These are phyloP conservation scores for Tylopilus sp. DNA, from an alignment of 1,284 basidiomycete species.

Conservation along the genomic window DNA sequence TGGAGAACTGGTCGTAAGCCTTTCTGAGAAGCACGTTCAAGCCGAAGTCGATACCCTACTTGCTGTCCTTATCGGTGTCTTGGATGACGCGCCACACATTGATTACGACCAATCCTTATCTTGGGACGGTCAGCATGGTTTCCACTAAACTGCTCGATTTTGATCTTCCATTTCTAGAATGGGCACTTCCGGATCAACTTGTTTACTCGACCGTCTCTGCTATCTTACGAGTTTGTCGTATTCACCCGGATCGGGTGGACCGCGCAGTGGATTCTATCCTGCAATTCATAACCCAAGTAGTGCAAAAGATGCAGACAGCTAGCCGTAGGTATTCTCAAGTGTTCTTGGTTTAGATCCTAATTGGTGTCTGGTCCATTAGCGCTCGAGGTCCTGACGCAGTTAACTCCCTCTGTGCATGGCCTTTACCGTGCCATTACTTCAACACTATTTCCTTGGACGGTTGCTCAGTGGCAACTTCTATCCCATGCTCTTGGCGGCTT, in stretches of 20 bases:
- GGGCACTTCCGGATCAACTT: conserved; percentile 79
- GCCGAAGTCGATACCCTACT: conserved; percentile 48
- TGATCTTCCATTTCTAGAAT: conserved; percentile 45
- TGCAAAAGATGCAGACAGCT: conserved; percentile 51
- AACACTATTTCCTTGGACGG: conserved; percentile 71
- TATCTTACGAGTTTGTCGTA: conserved; percentile 60
- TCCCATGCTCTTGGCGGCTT: conserved; percentile 52
- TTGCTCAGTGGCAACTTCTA: conserved; percentile 62
- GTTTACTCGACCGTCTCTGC: conserved; percentile 74
- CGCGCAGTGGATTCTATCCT: conserved; percentile 55
- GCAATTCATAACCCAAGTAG: conserved; percentile 55
- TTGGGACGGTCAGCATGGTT: conserved; percentile 60
- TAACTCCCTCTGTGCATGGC: conserved; percentile 82
- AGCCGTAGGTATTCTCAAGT: conserved; percentile 44
- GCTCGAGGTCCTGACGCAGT: conserved; percentile 66
- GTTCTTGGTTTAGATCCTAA: background rate
- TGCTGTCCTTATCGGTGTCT: conserved; percentile 58
- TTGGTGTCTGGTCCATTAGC: conserved; percentile 40
- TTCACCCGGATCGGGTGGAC: conserved; percentile 46
- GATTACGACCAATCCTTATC: conserved; percentile 74
- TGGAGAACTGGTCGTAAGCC: conserved; percentile 64
- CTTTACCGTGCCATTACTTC: conserved; percentile 83
- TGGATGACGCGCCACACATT: conserved; percentile 66
- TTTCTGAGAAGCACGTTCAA: conserved; percentile 52
- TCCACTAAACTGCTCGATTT: background rate